Evolutionary conservation across 2,329 filamentous ascomycete genomes (phyloP), one percentile per base, ranked within the genome.

Genomic region (Sporothrix euskadiensis): DNA sequence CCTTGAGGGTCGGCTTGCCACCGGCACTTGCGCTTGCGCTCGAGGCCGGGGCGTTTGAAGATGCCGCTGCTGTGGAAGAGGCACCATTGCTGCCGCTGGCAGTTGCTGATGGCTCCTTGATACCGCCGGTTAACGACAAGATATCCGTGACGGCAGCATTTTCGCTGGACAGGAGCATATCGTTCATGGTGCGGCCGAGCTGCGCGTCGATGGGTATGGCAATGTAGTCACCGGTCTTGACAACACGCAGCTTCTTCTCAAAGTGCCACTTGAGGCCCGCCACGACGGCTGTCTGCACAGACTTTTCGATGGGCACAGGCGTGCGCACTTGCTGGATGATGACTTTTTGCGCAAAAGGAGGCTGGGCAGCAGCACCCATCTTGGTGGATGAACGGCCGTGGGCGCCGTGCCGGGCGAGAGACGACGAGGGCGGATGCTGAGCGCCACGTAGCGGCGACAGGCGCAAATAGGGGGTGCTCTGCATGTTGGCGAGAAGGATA

Each of bases 201-300:
- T 91, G 89, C 71, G 94, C 93, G 78, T 99, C 95, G 39, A 99
- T 90, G 2, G 94, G 91, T 14, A 99, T 91, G 22, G 93, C 94
- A 71, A 99, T 90, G 14, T 98, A 83, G 81, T 99, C 96, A 2
- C 94, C 95, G 56, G 89, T 90, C 79, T 94, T 94, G 54, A 98
- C 88, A 14, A 98, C 88, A 4, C 96, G 89, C 73, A 92, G 88
- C 78, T 92, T 93, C 72, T 89, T 89, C 76, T 97, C 92, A 80
- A 99, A 98, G 79, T 98, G 91, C 54, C 90, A 89, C 80, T 98
- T 98, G 57, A 99, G 82, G 0, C 93, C 94, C 22, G 93, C 91
- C 77, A 98, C 91, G 4, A 98, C 87, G 4, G 93, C 93, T 7
- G 93, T 92, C 79, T 98, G 94, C 10, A 97, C 88, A 1, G 92